Base-by-base conservation (phyloP, 371 early-diverging fungal species). In the Zancudomyces culisetae region DNA sequence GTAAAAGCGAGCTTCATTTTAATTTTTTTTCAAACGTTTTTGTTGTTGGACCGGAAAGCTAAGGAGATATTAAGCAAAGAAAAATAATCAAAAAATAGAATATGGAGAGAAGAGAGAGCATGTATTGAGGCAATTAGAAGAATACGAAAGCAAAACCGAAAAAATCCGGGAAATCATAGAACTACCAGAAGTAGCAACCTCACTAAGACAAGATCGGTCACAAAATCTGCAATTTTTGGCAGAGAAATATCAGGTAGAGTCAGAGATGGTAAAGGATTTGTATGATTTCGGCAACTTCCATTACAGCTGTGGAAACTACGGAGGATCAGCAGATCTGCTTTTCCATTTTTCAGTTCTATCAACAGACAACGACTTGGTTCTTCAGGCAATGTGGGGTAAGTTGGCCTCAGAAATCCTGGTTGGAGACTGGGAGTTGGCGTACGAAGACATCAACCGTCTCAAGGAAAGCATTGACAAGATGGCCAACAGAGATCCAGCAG, bases 341-440 rank as follows among this genome's bases (percentile, higher is more conserved):
- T 88, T 87, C 60, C 90, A 90, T 66, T 93, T 80, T 72, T 81
- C 87, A 42, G 81, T 89, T 52, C 70, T 92, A 85, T 86, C 89
- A 15, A 84, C 85, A 21, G 88, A 93, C 64, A 60, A 72, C 47
- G 83, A 85, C 55, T 72, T 74, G 30, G 80, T 80, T 58, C 69
- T 84, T 45, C 80, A 79, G 54, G 90, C 94, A 29, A 70, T 86
- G 56, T 94, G 94, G 94, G 94, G 94, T 53, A 94, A 91, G 68
- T 77, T 94, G 56, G 90, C 89, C 23, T 79, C 87, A n/a, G 94
- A 94, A 57, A 94, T 94, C 56, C 72, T 91, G 58, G 74, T 80
- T 24, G 83, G 83, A 60, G 89, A 90, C 79, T 90, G 90, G 90
- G 89, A 88, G 42, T 77, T 71, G 45, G 92, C 92, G 26, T 73